Conservation (phyloP, 805 yeast species). For the Suhomyces vadensis region DNA sequence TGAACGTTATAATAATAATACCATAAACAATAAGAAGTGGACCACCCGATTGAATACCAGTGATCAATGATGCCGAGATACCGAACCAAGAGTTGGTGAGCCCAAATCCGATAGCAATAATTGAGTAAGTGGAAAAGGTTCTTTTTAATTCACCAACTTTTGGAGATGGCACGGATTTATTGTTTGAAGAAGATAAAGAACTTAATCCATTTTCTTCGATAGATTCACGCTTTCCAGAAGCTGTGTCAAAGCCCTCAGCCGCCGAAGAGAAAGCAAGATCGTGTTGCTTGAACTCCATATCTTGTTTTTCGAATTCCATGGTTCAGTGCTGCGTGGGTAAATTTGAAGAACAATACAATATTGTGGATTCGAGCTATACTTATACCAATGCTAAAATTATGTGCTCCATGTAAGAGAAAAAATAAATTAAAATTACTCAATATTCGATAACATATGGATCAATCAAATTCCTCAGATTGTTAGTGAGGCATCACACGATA, state of each 20-base stretch:
- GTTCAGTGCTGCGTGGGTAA: not conserved
- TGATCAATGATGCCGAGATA: conserved; percentile 39
- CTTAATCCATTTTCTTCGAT: not conserved
- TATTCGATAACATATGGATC: not conserved
- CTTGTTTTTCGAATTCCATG: conserved; percentile 7
- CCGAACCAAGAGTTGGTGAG: conserved; percentile 47
- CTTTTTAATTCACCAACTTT: conserved; percentile 31
- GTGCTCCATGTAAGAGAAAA: not conserved
- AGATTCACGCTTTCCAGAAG: not conserved
- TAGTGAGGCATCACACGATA: not conserved
- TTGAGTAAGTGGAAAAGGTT: conserved; percentile 41
- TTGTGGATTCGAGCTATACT: not conserved
- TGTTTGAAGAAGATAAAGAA: not conserved
- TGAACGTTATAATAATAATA: conserved; percentile 37
- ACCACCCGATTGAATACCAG: conserved; percentile 45
- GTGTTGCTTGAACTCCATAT: conserved; percentile 5
- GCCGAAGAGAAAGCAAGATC: conserved; percentile 9
- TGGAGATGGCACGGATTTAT: not conserved
- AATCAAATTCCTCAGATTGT: not conserved
- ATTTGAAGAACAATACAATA: not conserved
- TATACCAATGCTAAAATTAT: not conserved
- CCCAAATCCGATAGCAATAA: conserved; percentile 43
- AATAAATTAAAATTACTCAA: not conserved
- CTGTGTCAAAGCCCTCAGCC: not conserved
- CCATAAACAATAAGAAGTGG: conserved; percentile 44